phyloP scores from a whole-genome alignment of 306 rosid species.

The Mimosa pudica region DNA sequence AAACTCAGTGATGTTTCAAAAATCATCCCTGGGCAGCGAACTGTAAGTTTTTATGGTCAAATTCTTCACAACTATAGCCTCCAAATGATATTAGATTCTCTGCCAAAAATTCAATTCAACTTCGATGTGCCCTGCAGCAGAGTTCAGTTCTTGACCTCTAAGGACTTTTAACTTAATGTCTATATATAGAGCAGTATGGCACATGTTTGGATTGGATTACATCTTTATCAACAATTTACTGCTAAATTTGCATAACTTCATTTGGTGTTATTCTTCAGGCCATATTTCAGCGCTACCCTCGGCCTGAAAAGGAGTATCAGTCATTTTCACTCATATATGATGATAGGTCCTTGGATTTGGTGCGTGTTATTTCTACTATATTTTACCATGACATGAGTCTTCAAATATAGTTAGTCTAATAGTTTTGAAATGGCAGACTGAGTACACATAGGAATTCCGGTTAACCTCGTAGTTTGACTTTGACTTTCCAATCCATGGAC shows the following conservation, averaged over 20 bases:
- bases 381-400: conserved; percentile 25
- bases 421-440: conserved; percentile 20
- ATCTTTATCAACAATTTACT: conserved; percentile 21
- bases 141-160: conserved; percentile 23
- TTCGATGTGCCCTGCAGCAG: conserved; percentile 24
- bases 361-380: conserved; percentile 49
- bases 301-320: conserved; percentile 98
- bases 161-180: conserved; percentile 13
- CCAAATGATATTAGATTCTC: conserved; percentile 30
- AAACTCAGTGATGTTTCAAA: conserved; percentile 75
- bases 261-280: conserved; percentile 62
- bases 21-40: conserved; percentile 95
- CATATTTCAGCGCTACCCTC: conserved; percentile 91
- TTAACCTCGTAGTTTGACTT: conserved; percentile 35
- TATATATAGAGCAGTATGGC: conserved; percentile 10
- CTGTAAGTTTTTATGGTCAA: conserved; percentile 70
- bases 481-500: conserved; percentile 40
- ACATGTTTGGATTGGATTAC: conserved; percentile 19
- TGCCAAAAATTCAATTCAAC: conserved; percentile 11
- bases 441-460: conserved; percentile 21
- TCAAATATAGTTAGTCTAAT: conserved; percentile 30
- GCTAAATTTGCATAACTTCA: conserved; percentile 39
- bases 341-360: conserved; percentile 95
- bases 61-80: conserved; percentile 16
- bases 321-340: conserved; percentile 86